phyloP scores from a whole-genome alignment of 2,329 filamentous ascomycete species.

The Cercospora beticola region DNA sequence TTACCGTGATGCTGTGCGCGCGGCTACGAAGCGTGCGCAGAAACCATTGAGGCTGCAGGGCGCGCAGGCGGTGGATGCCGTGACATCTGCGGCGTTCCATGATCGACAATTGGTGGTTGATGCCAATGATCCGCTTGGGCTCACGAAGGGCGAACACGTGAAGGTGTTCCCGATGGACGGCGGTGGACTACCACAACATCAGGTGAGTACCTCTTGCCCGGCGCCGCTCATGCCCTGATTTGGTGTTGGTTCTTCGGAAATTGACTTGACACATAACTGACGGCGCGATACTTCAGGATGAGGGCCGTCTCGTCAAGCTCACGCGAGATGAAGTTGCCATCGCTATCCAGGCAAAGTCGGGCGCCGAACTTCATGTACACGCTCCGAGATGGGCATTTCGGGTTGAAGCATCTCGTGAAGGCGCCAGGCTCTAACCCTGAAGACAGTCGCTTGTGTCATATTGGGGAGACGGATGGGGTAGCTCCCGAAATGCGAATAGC shows the following conservation, averaged over 20 bases:
- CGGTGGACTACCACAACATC: slow-evolving; percentile 52
- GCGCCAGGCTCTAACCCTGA: slow-evolving; percentile 32
- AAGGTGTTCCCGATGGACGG: slow-evolving; percentile 63
- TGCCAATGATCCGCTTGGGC: slow-evolving; percentile 51
- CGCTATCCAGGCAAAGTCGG: slow-evolving; percentile 48
- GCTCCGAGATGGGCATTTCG: slow-evolving; percentile 62
- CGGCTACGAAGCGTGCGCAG: slow-evolving; percentile 44
- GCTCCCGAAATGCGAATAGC: not conserved
- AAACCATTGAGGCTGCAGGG: slow-evolving; percentile 52
- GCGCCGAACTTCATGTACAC: slow-evolving; percentile 56
- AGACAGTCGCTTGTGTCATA: not conserved
- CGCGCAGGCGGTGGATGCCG: slow-evolving; percentile 52
- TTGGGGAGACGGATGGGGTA: not conserved
- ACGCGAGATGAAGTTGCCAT: slow-evolving; percentile 58
- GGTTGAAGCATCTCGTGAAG: slow-evolving; percentile 38
- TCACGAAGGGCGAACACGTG: slow-evolving; percentile 57
- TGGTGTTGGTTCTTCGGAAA: not conserved
- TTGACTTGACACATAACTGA: not conserved
- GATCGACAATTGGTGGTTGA: slow-evolving; percentile 51
- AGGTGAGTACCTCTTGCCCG: slow-evolving; percentile 24
- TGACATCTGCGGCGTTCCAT: slow-evolving; percentile 50
- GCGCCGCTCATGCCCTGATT: not conserved
- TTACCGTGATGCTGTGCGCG: slow-evolving; percentile 54
- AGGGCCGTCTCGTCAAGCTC: slow-evolving; percentile 56
- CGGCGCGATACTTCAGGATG: slow-evolving; percentile 43